Percentiles rank a stretch among this genome's conserved stretches.
phyloP scores from a whole-genome alignment of 805 yeast species.

The Diddensiella caesifluorescens region DNA sequence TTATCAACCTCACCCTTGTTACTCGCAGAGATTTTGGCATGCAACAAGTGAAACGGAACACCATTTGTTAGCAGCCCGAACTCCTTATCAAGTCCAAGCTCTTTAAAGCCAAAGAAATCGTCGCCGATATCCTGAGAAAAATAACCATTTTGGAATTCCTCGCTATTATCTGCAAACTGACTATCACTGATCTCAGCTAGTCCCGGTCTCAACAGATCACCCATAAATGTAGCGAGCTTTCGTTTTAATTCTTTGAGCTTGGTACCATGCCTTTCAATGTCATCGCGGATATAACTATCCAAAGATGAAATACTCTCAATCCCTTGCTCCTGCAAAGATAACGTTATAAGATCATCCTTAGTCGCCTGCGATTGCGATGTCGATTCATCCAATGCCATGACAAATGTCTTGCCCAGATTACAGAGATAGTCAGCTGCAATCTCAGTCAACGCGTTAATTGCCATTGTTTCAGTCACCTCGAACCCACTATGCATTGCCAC shows the following conservation, averaged over 20 bases:
- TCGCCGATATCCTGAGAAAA: slow-evolving; percentile 92
- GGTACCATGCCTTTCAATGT: slow-evolving; percentile 58
- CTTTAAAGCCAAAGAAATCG: slow-evolving; percentile 96
- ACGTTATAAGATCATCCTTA: slow-evolving; percentile 46
- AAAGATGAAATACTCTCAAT: slow-evolving; percentile 65
- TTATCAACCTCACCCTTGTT: slow-evolving; percentile 54
- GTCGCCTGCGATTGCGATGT: slow-evolving; percentile 25
- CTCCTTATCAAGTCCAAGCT: slow-evolving; percentile 88
- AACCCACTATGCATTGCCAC: slow-evolving; percentile 89
- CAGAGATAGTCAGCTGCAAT: slow-evolving; percentile 75
- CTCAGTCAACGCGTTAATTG: slow-evolving; percentile 74
- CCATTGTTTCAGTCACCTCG: slow-evolving; percentile 73
- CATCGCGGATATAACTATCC: slow-evolving; percentile 68
- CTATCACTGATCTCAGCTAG: slow-evolving; percentile 60
- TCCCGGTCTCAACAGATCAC: slow-evolving; percentile 77
- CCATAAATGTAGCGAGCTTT: slow-evolving; percentile 66
- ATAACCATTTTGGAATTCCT: slow-evolving; percentile 91
- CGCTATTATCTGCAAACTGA: slow-evolving; percentile 83
- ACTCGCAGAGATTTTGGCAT: slow-evolving; percentile 56
- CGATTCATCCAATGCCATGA: slow-evolving; percentile 60
- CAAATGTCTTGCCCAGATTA: slow-evolving; percentile 66
- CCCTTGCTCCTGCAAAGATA: slow-evolving; percentile 80
- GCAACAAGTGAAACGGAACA: slow-evolving; percentile 84
- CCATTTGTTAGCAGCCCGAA: slow-evolving; percentile 77
- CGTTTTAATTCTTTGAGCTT: slow-evolving; percentile 64